phyloP scores from a whole-genome alignment of 1,139 yeast species.

The Yamadazyma sp. region DNA sequence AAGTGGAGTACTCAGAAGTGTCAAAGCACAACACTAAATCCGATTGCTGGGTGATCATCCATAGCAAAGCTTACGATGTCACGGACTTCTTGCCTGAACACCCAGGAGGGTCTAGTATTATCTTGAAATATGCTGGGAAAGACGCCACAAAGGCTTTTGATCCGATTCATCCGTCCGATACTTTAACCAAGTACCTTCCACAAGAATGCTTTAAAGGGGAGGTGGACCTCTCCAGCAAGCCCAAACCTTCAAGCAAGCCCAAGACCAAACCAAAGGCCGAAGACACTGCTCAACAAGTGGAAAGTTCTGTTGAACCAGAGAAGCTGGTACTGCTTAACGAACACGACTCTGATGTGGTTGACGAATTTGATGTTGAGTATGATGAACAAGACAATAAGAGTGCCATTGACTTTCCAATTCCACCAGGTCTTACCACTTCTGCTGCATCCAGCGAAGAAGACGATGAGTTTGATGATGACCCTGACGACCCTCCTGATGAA shows the following conservation, averaged over 20 bases:
- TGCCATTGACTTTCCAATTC: slow-evolving; percentile 22
- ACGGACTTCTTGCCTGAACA: slow-evolving; percentile 49
- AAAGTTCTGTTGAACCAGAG: too few species aligned
- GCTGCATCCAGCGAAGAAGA: slow-evolving; percentile 9
- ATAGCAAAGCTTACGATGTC: slow-evolving; percentile 52
- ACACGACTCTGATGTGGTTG: slow-evolving; percentile 23
- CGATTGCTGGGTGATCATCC: slow-evolving; percentile 59
- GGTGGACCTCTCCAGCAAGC: slow-evolving; percentile 20
- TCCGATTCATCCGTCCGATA: slow-evolving; percentile 84
- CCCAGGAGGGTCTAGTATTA: slow-evolving; percentile 56
- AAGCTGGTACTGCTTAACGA: not conserved
- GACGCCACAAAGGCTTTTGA: slow-evolving; percentile 63
- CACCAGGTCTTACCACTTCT: slow-evolving; percentile 8
- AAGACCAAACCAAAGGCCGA: slow-evolving; percentile 4
- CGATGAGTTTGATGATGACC: slow-evolving; percentile 29
- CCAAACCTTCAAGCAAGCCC: slow-evolving; percentile 10
- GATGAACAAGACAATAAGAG: slow-evolving; percentile 42
- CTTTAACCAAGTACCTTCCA: slow-evolving; percentile 50
- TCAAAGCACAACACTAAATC: slow-evolving; percentile 34
- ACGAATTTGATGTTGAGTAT: slow-evolving; percentile 47
- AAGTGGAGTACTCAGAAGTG: slow-evolving; percentile 24
- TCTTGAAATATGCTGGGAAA: slow-evolving; percentile 54
- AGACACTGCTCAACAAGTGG: not conserved
- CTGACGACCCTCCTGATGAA: slow-evolving; percentile 33
- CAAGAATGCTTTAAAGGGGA: slow-evolving; percentile 34